These are phyloP conservation scores for Murraya paniculata DNA, from an alignment of 345 rosid genomes.

Conservation along the genomic window DNA sequence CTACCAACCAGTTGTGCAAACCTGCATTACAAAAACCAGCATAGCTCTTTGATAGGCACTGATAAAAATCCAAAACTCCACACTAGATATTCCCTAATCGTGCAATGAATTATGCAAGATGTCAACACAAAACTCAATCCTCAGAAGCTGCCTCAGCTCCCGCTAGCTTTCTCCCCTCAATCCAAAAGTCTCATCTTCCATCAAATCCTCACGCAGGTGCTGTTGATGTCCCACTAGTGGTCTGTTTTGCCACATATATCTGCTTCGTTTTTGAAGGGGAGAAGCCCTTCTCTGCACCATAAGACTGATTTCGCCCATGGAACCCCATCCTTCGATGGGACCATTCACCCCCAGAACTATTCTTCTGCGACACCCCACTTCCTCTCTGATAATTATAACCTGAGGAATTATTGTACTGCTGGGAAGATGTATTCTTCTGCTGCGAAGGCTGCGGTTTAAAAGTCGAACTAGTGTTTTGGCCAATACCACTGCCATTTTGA, in stretches of 20 bases:
- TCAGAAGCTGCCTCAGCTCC: neutral
- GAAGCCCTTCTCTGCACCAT: slow-evolving; percentile 58
- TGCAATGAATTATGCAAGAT: neutral
- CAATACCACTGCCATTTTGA: slow-evolving; percentile 27
- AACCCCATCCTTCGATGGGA: slow-evolving; percentile 63
- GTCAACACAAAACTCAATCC: neutral
- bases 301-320: slow-evolving; percentile 70
- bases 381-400: slow-evolving; percentile 50
- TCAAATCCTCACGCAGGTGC: slow-evolving; percentile 14
- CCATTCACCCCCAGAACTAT: slow-evolving; percentile 44
- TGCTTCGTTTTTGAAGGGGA: slow-evolving; percentile 69
- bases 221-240: slow-evolving; percentile 33
- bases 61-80: neutral
- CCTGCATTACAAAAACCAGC: slow-evolving; percentile 1
- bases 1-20: slow-evolving; percentile 6
- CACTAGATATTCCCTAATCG: neutral
- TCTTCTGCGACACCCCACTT: slow-evolving; percentile 39
- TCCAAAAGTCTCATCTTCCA: neutral
- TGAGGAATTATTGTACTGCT: slow-evolving; percentile 42
- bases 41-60: neutral
- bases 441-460: slow-evolving; percentile 44
- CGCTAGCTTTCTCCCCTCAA: neutral
- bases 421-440: slow-evolving; percentile 49
- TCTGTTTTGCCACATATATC: slow-evolving; percentile 95
- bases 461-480: slow-evolving; percentile 31